These are phyloP conservation scores for Suillus fuscotomentosus DNA, from an alignment of 768 basidiomycete genomes.

Conservation along the genomic window DNA sequence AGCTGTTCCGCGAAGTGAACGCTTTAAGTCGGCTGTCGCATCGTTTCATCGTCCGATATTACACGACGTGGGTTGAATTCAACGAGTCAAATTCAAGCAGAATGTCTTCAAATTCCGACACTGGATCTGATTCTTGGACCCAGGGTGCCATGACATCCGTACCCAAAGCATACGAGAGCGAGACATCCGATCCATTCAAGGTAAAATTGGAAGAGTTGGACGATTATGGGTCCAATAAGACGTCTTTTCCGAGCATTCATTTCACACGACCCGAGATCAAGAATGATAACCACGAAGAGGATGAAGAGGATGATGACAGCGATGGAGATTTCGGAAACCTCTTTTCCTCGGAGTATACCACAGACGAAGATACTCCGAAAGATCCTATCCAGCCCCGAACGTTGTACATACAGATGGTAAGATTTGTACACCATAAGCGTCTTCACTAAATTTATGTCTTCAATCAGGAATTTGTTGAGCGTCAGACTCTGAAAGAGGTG, in stretches of 20 bases:
- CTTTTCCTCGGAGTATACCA: constrained; percentile 29
- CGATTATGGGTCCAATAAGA: constrained; percentile 54
- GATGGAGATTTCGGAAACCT: constrained; percentile 38
- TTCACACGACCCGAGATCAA: constrained; percentile 55
- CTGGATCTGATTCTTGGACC: constrained; percentile 34
- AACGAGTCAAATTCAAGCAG: constrained; percentile 51
- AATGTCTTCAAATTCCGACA: constrained; percentile 45
- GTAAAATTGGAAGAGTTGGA: constrained; percentile 65
- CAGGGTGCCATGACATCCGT: constrained; percentile 58
- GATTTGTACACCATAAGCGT: constrained; percentile 7
- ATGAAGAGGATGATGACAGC: constrained; percentile 32
- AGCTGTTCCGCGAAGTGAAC: constrained; percentile 89
- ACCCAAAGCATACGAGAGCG: constrained; percentile 40
- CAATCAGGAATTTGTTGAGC: constrained; percentile 80
- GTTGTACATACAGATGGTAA: constrained; percentile 93
- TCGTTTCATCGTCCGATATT: constrained; percentile 89
- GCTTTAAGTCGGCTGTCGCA: constrained; percentile 86
- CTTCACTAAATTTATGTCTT: neutral
- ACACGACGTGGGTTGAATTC: constrained; percentile 87
- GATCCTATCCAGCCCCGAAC: constrained; percentile 45
- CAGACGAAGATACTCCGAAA: constrained; percentile 34
- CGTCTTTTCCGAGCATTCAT: constrained; percentile 82
- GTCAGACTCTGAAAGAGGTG: constrained; percentile 87
- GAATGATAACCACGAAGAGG: constrained; percentile 41
- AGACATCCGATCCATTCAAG: constrained; percentile 58